Evolutionary conservation across 2,329 filamentous ascomycete species (phyloP), one percentile per base, ranked within the genome.

Genomic region (Nigrospora sphaerica): DNA sequence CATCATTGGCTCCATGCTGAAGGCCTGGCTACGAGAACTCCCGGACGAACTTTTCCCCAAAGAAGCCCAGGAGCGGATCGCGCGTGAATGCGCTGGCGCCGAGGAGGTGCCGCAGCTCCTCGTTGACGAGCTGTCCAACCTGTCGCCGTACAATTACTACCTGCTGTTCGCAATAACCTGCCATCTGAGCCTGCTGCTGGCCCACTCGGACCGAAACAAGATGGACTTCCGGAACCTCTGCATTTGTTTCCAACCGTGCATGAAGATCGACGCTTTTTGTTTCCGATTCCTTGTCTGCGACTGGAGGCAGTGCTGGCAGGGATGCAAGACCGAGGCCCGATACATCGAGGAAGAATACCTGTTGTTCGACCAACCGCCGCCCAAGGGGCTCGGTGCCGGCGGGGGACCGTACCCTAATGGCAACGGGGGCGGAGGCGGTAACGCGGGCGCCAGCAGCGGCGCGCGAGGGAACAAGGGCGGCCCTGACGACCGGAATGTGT

Each of bases 141-240:
- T 97, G n/a, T 88, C 92, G 7, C 92, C 92, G 0, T 96, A 93
- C 74, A 95, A 96, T 69, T 97, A 97, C 69, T 96, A 97, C 62
- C 84, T 97, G 13, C 81, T 97, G 6, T 97, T 97, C 63, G 92
- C 92, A 57, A 95, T 96, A 57, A 97, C 92, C 32, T 96, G 92
- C 66, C 92, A 97, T 59, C 82, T 97, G 42, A 95, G 90, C 57
- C 78, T 96, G 23, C 77, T 97, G 11, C 83, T 95, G 56, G 90
- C 88, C 1, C 92, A 95, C 64, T 86, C 90, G 19, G 88, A 95
- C 53, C 91, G 92, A 72, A 97, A 96, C 77, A 95, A 95, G 72
- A 97, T 97, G 92, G 89, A 95, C 62, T 95, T 92, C 62, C 83
- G 88, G 61, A 96, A 96, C 54, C 73, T 97, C 19, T 95, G 90